Evolutionary conservation across 495 filamentous ascomycete species (phyloP), one percentile per base, ranked within the genome.

Genomic region (Lasiosphaeria miniovina): DNA sequence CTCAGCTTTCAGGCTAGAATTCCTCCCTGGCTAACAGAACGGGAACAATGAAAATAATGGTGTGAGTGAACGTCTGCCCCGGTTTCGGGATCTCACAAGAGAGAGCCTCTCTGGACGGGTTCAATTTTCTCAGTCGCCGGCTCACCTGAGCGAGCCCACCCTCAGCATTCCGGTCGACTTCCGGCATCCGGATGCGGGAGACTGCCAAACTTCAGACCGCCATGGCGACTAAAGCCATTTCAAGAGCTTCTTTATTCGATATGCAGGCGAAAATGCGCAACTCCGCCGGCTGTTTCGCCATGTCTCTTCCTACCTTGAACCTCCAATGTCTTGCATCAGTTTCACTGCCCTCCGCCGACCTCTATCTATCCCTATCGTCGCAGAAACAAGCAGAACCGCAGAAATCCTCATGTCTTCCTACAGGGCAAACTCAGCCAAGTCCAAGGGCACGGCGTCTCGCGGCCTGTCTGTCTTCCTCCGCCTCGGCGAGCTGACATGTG

Each of bases 401-500:
- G 12, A 4, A n/a, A n/a, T 11, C 43, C 43, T 4, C 43, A n/a
- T 11, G 24, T 24, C 24, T 24, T 24, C 24, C 24, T 24, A 24
- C 24, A 24, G 24, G 24, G 24, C 24, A 24, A 24, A 24, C 24
- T 1, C 24, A 24, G 15, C 43, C 43, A 46, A 46, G 43, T 53
- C 12, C 50, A 54, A 52, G 43, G 59, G 59, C 7, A 32, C 41
- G 31, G 49, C 49, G 17, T 68, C 62, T 3, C 59, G 56, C 24
- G 52, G 56, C 12, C n/a, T 61, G 12, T 34, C 34, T 34, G 55
- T 63, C 10, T 11, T 68, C 32, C 55, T 65, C 17, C 63, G 60
- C n/a, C 34, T 63, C 15, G 60, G 54, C 31, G 57, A 65, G 49
- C 55, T 68, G 1, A 17, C 38, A 9, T 61, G 62, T 45, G 63